Evolutionary conservation across 1,284 basidiomycete species (phyloP), one percentile per base, ranked within the genome.

Genomic region (Leucoagaricus sp.): DNA sequence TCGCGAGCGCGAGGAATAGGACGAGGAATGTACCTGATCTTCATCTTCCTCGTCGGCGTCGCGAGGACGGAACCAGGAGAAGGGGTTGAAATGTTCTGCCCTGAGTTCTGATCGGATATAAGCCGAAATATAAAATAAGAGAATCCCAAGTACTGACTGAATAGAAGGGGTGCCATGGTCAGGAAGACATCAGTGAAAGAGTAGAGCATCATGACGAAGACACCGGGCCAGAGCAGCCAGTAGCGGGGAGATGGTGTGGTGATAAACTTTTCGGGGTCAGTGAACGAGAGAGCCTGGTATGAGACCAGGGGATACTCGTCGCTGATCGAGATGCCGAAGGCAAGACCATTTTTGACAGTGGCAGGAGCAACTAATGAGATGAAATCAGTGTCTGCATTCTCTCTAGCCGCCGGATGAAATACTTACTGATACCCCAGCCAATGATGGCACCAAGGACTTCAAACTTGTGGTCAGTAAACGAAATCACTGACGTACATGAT

Each of bases 211-310:
- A 80, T 78, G 66, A 82, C 77, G 49, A 79, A 64, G 34, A 87
- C 82, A 64, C 86, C 86, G 34, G 85, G 84, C 85, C 86, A 89
- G 38, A 89, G 73, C 29, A 86, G 73, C 85, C 85, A 87, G 73
- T 87, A 87, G 33, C 85, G 79, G 12, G 85, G 85, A 1, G 83
- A 86, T 2, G 85, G 83, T 0, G 59, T 56, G 23, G 71, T 71
- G 55, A 76, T 59, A 61, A 76, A 80, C 31, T 63, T 57, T 2
- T 66, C 60, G 28, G 78, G 75, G 57, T 83, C 75, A 3, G 62
- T 61, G 72, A 81, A 80, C 4, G 75, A 74, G 64, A 84, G 72
- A 1, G 70, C 70, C 51, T 69, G 61, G 65, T 80, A 82, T 15
- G 73, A 69, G 58, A 78, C 63, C 55, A 75, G 60, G 17, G 80